Percentiles rank a stretch among this genome's conserved stretches.
These are phyloP conservation scores for Ploettnerulaceae sp. DNA, from an alignment of 2,329 filamentous ascomycete species.

Conservation along the genomic window DNA sequence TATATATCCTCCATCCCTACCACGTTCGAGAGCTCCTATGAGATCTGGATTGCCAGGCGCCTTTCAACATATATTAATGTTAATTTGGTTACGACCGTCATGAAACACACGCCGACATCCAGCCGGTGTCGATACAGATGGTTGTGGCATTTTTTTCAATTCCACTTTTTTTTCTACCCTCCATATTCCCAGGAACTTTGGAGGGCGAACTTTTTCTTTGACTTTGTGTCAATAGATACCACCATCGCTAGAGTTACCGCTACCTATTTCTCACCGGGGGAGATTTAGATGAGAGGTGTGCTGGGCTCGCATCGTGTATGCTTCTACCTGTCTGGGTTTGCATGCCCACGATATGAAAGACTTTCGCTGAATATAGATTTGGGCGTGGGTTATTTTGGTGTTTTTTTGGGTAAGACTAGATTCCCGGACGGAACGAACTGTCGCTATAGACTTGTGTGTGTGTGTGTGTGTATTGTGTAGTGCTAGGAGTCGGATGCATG, in stretches of 20 bases:
- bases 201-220: conserved; percentile 7
- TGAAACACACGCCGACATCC: conserved; percentile 1
- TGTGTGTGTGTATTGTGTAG: conserved; percentile 12
- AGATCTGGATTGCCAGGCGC: conserved; percentile 10
- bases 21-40: conserved; percentile 18
- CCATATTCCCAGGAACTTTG: background rate
- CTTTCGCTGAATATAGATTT: conserved; percentile 24
- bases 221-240: conserved; percentile 24
- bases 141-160: conserved; percentile 16
- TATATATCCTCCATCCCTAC: conserved; percentile 25
- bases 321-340: conserved; percentile 8
- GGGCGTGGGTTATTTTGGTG: conserved; percentile 7
- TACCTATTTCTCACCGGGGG: conserved; percentile 15
- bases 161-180: conserved; percentile 13
- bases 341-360: conserved; percentile 3
- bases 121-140: background rate
- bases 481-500: conserved; percentile 4
- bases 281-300: conserved; percentile 21
- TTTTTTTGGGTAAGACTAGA: conserved; percentile 14
- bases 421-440: conserved; percentile 11
- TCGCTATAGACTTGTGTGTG: conserved; percentile 27
- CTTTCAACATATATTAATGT: conserved; percentile 27
- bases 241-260: conserved; percentile 34
- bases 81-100: conserved; percentile 21
- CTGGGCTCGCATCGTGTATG: conserved; percentile 30